Percentiles rank a stretch among this genome's conserved stretches.
These are phyloP conservation scores for Russula lepida DNA, from an alignment of 768 basidiomycete genomes.

Conservation along the genomic window DNA sequence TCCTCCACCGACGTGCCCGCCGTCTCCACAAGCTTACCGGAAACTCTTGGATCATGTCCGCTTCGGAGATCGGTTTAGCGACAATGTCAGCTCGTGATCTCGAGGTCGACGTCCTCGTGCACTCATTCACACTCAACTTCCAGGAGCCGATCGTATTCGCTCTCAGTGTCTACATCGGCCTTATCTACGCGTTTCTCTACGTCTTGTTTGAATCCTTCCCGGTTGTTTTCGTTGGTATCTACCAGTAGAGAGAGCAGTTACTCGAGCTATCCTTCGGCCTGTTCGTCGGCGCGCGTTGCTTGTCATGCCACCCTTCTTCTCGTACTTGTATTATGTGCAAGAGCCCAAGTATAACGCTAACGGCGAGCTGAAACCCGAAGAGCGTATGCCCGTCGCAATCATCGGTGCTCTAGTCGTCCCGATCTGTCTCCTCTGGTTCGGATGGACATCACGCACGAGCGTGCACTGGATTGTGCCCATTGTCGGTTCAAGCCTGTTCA, in stretches of 20 bases:
- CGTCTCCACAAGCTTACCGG: slow-evolving; percentile 28
- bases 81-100: slow-evolving; percentile 19
- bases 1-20: slow-evolving; percentile 28
- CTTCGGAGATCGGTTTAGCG: slow-evolving; percentile 24
- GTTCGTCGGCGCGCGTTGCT: slow-evolving; percentile 9
- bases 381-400: slow-evolving; percentile 29
- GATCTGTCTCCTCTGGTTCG: slow-evolving; percentile 30
- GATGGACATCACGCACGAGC: slow-evolving; percentile 26
- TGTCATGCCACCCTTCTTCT: slow-evolving; percentile 16
- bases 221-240: slow-evolving; percentile 29
- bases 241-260: slow-evolving; percentile 28
- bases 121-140: slow-evolving; percentile 27
- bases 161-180: slow-evolving; percentile 28
- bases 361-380: slow-evolving; percentile 24
- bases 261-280: slow-evolving; percentile 28
- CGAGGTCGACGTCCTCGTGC: slow-evolving; percentile 25
- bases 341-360: slow-evolving; percentile 18
- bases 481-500: slow-evolving; percentile 30
- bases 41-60: slow-evolving; percentile 25
- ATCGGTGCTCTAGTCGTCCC: slow-evolving; percentile 29
- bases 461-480: slow-evolving; percentile 32
- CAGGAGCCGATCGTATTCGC: slow-evolving; percentile 28
- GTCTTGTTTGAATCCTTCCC: slow-evolving; percentile 32
- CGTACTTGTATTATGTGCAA: slow-evolving; percentile 16
- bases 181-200: slow-evolving; percentile 30